A percentile compares a stretch with the other conserved stretches of the same genome.
Conservation (phyloP, 495 filamentous ascomycete genomes). For the Aspergillus bridgeri region DNA sequence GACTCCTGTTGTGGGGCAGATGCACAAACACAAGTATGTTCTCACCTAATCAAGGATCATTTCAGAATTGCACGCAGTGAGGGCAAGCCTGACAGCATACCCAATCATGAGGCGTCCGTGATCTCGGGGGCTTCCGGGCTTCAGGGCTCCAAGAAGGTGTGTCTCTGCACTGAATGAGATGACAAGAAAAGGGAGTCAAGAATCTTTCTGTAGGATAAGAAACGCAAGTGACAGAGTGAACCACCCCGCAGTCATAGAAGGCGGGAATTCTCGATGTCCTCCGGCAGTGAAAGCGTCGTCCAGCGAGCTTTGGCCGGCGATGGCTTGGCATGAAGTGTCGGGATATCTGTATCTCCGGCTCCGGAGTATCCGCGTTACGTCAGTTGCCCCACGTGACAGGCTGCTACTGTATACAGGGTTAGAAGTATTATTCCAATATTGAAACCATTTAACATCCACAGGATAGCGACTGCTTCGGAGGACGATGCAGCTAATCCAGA, state of each 20-base stretch:
- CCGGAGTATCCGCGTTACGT: slow-evolving; percentile 3
- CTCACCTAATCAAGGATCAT: slow-evolving; percentile 19
- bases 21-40: background rate
- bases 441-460: too few relatives aligned
- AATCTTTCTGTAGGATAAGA: background rate
- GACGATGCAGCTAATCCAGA: too few relatives aligned
- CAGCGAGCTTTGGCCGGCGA: slow-evolving; percentile 28
- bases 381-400: too few relatives aligned
- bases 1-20: slow-evolving; percentile 5
- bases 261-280: slow-evolving; percentile 1
- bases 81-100: slow-evolving; percentile 11
- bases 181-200: background rate
- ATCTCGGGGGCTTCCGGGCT: background rate
- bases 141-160: background rate
- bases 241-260: slow-evolving; percentile 1
- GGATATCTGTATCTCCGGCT: slow-evolving; percentile 14
- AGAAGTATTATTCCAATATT: too few relatives aligned
- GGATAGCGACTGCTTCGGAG: too few relatives aligned
- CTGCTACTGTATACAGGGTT: too few relatives aligned
- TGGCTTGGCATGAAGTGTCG: slow-evolving; percentile 27
- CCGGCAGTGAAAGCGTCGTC: slow-evolving; percentile 1
- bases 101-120: slow-evolving; percentile 13
- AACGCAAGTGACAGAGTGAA: background rate
- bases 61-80: slow-evolving; percentile 14
- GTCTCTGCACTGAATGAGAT: background rate